Evolutionary conservation across 2,329 filamentous ascomycete genomes (phyloP).

Genomic region (Aureobasidium subglaciale): DNA sequence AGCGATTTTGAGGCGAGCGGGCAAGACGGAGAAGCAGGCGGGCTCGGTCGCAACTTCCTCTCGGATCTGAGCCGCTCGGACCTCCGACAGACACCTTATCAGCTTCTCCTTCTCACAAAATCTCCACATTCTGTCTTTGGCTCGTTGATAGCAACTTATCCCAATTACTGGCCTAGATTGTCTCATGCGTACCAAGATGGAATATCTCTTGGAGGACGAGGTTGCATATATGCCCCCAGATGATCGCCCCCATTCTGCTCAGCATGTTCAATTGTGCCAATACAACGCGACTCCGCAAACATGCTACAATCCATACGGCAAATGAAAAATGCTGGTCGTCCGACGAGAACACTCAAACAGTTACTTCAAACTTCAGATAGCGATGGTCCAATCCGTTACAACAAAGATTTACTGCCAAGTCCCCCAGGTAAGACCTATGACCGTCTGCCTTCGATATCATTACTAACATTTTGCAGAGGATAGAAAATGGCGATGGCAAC

Average conservation of each 20-base stretch:
- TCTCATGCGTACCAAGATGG: neutral
- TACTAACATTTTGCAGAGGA: neutral
- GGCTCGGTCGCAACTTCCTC: neutral
- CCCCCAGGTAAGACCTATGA: neutral
- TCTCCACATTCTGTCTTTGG: neutral
- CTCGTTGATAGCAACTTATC: neutral
- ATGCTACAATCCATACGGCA: neutral
- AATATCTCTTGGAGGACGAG: neutral
- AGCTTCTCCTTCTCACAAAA: neutral
- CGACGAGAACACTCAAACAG: neutral
- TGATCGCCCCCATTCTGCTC: neutral
- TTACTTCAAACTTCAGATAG: neutral
- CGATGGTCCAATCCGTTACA: neutral
- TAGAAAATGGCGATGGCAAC: neutral
- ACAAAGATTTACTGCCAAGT: conserved; percentile 2
- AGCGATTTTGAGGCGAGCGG: no score
- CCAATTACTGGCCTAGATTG: neutral
- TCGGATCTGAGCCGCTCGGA: no score
- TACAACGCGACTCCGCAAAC: neutral
- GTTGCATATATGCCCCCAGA: neutral
- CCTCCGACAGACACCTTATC: no score
- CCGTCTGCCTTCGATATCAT: no score
- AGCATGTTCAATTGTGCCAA: neutral
- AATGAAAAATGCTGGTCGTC: neutral
- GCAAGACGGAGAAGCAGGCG: neutral